Evolutionary conservation across 2,329 filamentous ascomycete species (phyloP), one percentile per base, ranked within the genome.

Genomic region (Neonectria hederae): DNA sequence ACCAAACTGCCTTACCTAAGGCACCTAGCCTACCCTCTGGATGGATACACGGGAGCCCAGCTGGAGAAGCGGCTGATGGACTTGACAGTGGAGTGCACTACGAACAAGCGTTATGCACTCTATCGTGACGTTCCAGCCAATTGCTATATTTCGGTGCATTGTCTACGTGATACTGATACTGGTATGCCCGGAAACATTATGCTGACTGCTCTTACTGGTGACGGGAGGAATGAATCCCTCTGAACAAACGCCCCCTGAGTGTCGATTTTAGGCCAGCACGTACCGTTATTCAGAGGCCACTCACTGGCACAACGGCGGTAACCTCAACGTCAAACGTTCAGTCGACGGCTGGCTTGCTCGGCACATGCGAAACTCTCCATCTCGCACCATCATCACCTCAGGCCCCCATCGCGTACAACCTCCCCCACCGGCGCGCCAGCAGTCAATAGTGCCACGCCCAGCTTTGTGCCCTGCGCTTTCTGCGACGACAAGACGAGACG

Each of bases 361-460:
- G 52, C 53, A 49, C 30, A 55, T 52, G 17, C 54, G 30, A 54
- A 54, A 40, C 57, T 62, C 52, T 59, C 52, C 30, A 32, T 35
- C 48, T 58, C 49, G 30, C 61, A 58, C 43, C 63, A 65, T 57
- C 56, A 63, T 59, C 55, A 58, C 30, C 45, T 28, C 59, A 42
- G 46, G 13, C n/a, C 13, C 13, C 17, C 48, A n/a, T 21, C 45
- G 21, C 14, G 14, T 21, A 3, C 46, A 30, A 42, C 26, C 19
- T n/a, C 30, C 17, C 32, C 11, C 51, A 61, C 21, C 45, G 43
- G 14, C 45, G 43, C 46, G 38, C 40, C 30, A 45, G 28, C 42
- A 40, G 67, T 46, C 30, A 32, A 42, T 55, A 40, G 67, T 51
- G 48, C 52, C 51, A 24, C 42, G 58, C 53, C 53, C 13, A 32